A percentile compares a stretch with the other conserved stretches of the same genome.
These are phyloP conservation scores for Stagonosporopsis cucurbitacearum DNA, from an alignment of 2,329 filamentous ascomycete species.

Conservation along the genomic window DNA sequence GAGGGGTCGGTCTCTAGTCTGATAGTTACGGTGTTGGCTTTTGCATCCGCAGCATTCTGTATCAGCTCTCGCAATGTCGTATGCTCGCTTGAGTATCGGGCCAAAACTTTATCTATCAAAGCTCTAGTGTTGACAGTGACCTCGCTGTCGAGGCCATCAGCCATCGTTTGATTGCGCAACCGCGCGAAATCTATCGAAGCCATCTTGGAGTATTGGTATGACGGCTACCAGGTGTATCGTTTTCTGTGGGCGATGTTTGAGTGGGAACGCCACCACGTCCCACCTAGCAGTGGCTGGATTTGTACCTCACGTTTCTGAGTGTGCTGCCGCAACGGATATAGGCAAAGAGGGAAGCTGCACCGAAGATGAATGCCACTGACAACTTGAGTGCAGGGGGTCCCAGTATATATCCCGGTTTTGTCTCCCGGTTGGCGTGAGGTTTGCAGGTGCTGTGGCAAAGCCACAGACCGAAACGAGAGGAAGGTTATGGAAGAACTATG, in stretches of 20 bases:
- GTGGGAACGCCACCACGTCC: background rate
- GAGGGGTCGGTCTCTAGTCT: conserved; percentile 93
- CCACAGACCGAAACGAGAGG: conserved; percentile 23
- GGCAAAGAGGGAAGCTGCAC: background rate
- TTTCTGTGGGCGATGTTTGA: background rate
- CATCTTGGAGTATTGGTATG: conserved; percentile 27
- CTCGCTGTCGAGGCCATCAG: conserved; percentile 90
- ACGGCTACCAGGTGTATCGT: background rate
- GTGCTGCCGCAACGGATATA: background rate
- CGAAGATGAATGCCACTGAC: background rate
- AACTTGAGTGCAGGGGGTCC: background rate
- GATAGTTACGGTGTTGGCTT: conserved; percentile 86
- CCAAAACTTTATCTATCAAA: conserved; percentile 96
- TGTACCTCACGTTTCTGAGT: background rate
- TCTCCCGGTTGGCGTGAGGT: background rate
- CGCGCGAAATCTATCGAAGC: conserved; percentile 62
- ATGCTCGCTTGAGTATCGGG: conserved; percentile 96
- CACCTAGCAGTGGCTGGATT: background rate
- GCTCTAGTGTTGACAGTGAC: conserved; percentile 97
- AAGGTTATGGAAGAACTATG: conserved; percentile 26
- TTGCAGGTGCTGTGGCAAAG: conserved; percentile 36
- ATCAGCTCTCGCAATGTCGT: conserved; percentile 86
- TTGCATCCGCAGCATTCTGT: conserved; percentile 97
- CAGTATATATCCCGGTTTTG: background rate
- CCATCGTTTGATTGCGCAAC: conserved; percentile 86